Conservation (phyloP, 2,329 filamentous ascomycete genomes). For the Teratosphaeria pseudoeucalypti region DNA sequence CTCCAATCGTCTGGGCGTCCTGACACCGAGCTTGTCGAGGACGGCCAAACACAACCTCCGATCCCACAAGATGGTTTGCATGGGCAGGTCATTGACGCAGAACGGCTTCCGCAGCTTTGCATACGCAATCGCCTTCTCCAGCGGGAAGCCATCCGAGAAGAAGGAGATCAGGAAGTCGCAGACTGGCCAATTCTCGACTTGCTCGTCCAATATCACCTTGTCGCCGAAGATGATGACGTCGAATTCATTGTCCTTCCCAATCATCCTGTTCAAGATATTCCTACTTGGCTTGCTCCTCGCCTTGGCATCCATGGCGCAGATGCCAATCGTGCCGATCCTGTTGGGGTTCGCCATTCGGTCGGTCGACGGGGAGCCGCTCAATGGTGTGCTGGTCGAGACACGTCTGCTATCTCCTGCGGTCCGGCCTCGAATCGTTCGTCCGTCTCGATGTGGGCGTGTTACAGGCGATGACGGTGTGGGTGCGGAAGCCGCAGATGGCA, state of each 20-base stretch:
- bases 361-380: conserved; percentile 68
- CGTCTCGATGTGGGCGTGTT: conserved; percentile 8
- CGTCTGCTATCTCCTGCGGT: conserved; percentile 53
- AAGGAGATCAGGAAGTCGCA: conserved; percentile 97
- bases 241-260: conserved; percentile 84
- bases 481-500: conserved; percentile 59
- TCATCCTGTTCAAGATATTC: conserved; percentile 87
- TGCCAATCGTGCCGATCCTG: conserved; percentile 63
- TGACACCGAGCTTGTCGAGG: conserved; percentile 78
- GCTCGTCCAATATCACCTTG: conserved; percentile 96
- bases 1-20: conserved; percentile 78
- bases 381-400: conserved; percentile 72
- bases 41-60: conserved; percentile 79
- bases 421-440: conserved; percentile 30
- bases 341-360: conserved; percentile 50
- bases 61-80: conserved; percentile 97
- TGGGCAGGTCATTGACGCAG: conserved; percentile 92
- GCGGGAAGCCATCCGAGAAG: conserved; percentile 92
- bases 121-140: conserved; percentile 96
- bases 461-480: conserved; percentile 34
- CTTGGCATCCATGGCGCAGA: conserved; percentile 92
- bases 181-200: conserved; percentile 90
- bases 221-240: conserved; percentile 97
- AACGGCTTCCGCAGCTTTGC: conserved; percentile 88
- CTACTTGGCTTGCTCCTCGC: conserved; percentile 93